Evolutionary conservation across 768 basidiomycete genomes (phyloP).

Genomic region (Termitomyces sp.): DNA sequence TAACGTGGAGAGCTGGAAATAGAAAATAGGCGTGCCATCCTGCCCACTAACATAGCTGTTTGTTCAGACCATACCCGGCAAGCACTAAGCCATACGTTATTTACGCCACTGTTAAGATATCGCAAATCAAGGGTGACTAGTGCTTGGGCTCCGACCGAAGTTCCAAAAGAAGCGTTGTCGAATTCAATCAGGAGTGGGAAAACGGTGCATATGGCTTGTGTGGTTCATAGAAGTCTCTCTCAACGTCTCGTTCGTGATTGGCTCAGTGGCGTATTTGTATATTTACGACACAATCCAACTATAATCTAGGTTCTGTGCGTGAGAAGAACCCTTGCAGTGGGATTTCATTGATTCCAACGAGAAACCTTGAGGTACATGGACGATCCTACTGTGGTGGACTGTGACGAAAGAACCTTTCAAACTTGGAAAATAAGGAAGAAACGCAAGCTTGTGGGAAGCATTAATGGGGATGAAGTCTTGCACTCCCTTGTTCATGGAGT

Average conservation of each 20-base stretch:
- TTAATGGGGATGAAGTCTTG: too few species aligned
- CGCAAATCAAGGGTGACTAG: background rate
- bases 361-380: background rate
- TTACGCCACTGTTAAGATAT: background rate
- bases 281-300: background rate
- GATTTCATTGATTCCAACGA: background rate
- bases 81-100: background rate
- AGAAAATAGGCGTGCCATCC: too few species aligned
- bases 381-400: background rate
- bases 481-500: background rate
- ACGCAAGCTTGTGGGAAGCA: background rate
- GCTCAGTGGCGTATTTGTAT: background rate
- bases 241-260: constrained; percentile 4
- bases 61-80: background rate
- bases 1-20: background rate
- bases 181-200: background rate
- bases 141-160: too few species aligned
- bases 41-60: background rate
- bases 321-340: background rate
- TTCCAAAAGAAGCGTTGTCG: background rate
- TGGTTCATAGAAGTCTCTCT: background rate
- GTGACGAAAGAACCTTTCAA: background rate
- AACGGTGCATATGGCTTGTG: background rate
- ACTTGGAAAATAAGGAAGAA: too few species aligned
- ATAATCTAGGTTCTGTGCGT: background rate